Conservation (phyloP, 352 stramenopile genomes). For the Globisporangium heterothallicum region DNA sequence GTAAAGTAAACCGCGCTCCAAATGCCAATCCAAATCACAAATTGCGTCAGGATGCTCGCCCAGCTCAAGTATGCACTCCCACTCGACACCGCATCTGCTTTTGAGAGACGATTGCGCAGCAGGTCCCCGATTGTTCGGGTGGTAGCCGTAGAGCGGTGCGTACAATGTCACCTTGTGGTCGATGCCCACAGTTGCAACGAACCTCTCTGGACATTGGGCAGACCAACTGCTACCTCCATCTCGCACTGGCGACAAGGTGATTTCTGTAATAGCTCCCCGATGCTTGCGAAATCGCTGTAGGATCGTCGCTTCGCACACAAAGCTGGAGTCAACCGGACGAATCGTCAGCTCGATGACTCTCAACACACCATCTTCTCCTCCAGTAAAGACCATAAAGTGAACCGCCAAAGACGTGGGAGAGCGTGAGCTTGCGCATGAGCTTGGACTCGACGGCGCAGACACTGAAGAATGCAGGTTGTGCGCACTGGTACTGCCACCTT, state of each 20-base stretch:
- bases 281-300: slow-evolving; percentile 62
- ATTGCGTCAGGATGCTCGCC: slow-evolving; percentile 59
- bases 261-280: slow-evolving; percentile 52
- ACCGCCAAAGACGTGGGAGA: slow-evolving; percentile 16
- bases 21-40: slow-evolving; percentile 46
- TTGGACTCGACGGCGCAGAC: slow-evolving; percentile 26
- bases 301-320: slow-evolving; percentile 36
- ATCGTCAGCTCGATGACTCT: slow-evolving; percentile 50
- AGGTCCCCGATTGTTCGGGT: slow-evolving; percentile 19
- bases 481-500: not conserved
- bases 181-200: slow-evolving; percentile 54
- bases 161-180: slow-evolving; percentile 62
- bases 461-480: slow-evolving; percentile 2
- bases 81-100: slow-evolving; percentile 29
- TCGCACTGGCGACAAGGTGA: slow-evolving; percentile 42
- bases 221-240: slow-evolving; percentile 15
- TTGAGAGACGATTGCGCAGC: not conserved
- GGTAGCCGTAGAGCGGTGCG: slow-evolving; percentile 43
- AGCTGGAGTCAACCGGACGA: slow-evolving; percentile 17
- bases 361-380: slow-evolving; percentile 53
- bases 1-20: slow-evolving; percentile 48
- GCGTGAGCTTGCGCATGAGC: not conserved
- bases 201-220: slow-evolving; percentile 36
- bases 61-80: slow-evolving; percentile 58
- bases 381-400: slow-evolving; percentile 65